Percentiles rank a stretch among this genome's conserved stretches.
phyloP scores from a whole-genome alignment of 2,329 filamentous ascomycete genomes.

The Colletotrichum australisinense region DNA sequence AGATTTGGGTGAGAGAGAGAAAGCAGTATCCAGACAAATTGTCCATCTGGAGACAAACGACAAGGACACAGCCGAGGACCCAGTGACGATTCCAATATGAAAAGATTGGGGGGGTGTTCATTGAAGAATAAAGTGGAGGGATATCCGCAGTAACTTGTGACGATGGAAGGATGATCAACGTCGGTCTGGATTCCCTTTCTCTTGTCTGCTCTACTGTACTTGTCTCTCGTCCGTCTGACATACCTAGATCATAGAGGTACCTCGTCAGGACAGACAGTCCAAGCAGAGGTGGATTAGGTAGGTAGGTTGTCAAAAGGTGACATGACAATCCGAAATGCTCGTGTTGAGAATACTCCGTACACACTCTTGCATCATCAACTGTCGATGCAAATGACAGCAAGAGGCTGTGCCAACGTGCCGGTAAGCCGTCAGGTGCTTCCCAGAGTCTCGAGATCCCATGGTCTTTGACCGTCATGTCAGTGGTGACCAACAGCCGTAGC shows the following conservation, averaged over 20 bases:
- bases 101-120: constrained; percentile 6
- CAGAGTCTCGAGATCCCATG: neutral
- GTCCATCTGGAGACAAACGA: neutral
- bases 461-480: neutral
- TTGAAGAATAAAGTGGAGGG: neutral
- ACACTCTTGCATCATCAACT: constrained; percentile 1
- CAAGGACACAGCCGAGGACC: neutral
- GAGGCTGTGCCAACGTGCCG: neutral
- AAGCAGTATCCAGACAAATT: neutral
- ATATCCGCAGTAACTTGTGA: neutral
- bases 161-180: neutral
- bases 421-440: constrained; percentile 10
- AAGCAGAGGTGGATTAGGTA: neutral
- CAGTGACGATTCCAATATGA: neutral
- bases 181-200: neutral
- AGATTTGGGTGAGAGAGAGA: neutral
- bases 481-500: constrained; percentile 5
- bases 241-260: no score
- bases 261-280: no score
- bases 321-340: neutral
- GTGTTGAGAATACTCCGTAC: neutral
- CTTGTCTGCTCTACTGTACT: neutral
- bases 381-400: constrained; percentile 19
- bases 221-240: neutral
- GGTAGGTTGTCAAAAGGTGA: neutral